phyloP scores from a whole-genome alignment of 2,329 filamentous ascomycete genomes.

The Penicillium brevicompactum region DNA sequence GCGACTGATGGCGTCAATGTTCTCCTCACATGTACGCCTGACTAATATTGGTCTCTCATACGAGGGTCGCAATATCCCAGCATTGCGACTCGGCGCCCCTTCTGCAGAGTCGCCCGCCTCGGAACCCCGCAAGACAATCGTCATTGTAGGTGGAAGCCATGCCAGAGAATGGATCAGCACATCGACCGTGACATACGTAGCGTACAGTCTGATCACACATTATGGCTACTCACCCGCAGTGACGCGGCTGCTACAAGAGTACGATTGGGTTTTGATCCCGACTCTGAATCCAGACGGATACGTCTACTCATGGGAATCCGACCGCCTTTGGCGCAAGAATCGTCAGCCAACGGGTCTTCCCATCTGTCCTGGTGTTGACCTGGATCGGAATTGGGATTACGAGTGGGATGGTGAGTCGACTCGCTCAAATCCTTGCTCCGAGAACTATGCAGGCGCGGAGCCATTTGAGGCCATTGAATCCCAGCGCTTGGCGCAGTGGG shows the following conservation, averaged over 20 bases:
- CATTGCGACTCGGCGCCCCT: conserved; percentile 71
- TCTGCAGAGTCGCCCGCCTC: conserved; percentile 48
- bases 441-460: conserved; percentile 80
- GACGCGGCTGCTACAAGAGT: conserved; percentile 76
- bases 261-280: conserved; percentile 86
- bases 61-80: conserved; percentile 84
- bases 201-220: conserved; percentile 81
- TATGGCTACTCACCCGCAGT: conserved; percentile 73
- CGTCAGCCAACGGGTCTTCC: conserved; percentile 75
- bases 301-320: conserved; percentile 87
- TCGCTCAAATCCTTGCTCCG: conserved; percentile 81
- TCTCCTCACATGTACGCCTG: conserved; percentile 74
- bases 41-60: conserved; percentile 81
- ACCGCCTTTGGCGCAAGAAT: conserved; percentile 94
- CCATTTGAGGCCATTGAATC: conserved; percentile 86
- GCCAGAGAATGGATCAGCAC: conserved; percentile 96
- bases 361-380: conserved; percentile 84
- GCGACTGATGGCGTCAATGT: conserved; percentile 85
- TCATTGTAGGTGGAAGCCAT: conserved; percentile 85
- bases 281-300: conserved; percentile 93
- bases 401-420: conserved; percentile 73
- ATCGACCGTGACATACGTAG: conserved; percentile 86
- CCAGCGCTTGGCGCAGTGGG: conserved; percentile 75
- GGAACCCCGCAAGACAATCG: conserved; percentile 69
- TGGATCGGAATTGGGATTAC: conserved; percentile 84